Percentiles rank a stretch among this genome's conserved stretches.
These are phyloP conservation scores for Colletotrichum aenigma DNA, from an alignment of 2,329 filamentous ascomycete species.

Conservation along the genomic window DNA sequence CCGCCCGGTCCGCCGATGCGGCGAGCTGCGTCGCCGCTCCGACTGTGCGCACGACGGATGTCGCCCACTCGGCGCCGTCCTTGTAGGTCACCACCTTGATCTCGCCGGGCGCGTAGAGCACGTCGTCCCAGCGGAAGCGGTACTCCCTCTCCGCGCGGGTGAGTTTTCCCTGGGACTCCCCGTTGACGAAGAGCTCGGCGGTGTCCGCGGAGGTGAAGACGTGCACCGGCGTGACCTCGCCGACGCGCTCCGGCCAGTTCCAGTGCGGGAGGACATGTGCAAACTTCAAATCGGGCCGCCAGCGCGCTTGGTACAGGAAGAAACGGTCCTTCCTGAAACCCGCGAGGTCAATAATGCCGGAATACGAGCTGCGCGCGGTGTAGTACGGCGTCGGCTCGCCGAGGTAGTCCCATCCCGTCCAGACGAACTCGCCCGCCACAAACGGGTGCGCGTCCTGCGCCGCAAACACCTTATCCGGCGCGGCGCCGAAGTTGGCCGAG, in stretches of 20 bases:
- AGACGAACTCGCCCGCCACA: conserved; percentile 59
- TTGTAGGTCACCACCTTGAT: conserved; percentile 53
- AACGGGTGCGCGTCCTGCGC: conserved; percentile 51
- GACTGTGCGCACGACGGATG: conserved; percentile 42
- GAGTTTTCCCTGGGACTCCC: conserved; percentile 45
- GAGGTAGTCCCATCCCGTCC: conserved; percentile 55
- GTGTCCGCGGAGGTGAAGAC: conserved; percentile 57
- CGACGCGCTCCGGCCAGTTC: conserved; percentile 55
- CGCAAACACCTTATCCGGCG: conserved; percentile 57
- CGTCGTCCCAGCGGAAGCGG: conserved; percentile 57
- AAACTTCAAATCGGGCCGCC: conserved; percentile 50
- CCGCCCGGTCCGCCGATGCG: conserved; percentile 42
- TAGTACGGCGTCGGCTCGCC: conserved; percentile 56
- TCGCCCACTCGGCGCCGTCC: conserved; percentile 50
- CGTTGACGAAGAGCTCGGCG: conserved; percentile 60
- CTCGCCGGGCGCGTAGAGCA: conserved; percentile 52
- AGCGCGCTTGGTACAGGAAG: conserved; percentile 59
- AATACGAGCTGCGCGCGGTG: conserved; percentile 54
- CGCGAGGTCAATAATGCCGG: conserved; percentile 60
- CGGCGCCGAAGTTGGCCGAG: conserved; percentile 47
- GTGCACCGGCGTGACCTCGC: conserved; percentile 56
- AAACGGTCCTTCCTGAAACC: conserved; percentile 62
- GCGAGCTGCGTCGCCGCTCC: conserved; percentile 41
- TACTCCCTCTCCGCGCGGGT: conserved; percentile 41
- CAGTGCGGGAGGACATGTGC: conserved; percentile 62